Evolutionary conservation across 2,329 filamentous ascomycete species (phyloP), one percentile per base, ranked within the genome.

Genomic region (Diaporthe sp.): DNA sequence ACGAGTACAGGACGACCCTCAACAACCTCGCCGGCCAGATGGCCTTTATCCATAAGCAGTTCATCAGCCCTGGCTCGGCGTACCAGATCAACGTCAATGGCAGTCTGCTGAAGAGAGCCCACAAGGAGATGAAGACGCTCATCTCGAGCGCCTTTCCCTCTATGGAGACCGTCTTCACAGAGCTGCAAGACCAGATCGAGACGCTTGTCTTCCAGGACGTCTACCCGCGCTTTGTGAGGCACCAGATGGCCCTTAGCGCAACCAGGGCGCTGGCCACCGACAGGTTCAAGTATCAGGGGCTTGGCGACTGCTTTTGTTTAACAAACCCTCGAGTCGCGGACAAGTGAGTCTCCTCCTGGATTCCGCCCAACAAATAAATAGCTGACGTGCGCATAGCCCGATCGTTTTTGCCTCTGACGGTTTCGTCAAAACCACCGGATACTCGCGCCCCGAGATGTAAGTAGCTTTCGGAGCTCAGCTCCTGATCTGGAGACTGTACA

Each of bases 221-320:
- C 20, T 90, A 89, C 77, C 88, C 87, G 3, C 82, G 85, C 53
- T 90, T 89, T 77, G 85, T 89, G 28, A 86, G 86, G 67, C 83
- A 88, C 77, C 88, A 90, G 79, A 82, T 90, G 72, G 84, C 84
- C 15, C 79, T 85, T 55, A 86, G 85, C 67, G 85, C 86, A 82
- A 77, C 71, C 39, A 76, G 76, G 37, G 75, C 78, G 10, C 47
- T 81, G 1, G 77, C 78, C 0, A 81, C 81, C n/a, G 81, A 82
- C 28, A 81, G 82, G 2, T 81, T 82, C 7, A 79, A 84, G 70
- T 92, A 88, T 72, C 87, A 87, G 3, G 91, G 91, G 0, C 84
- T 92, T 0, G 90, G 89, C 12, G 86, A 90, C 67, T 89, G 90
- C 31, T 92, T 92, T 77, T 90, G 89, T 74, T 80, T 92, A 22